A percentile compares a stretch with the other conserved stretches of the same genome.
Conservation (phyloP, 805 yeast species). For the Kodamaea hsintzibuensis region DNA sequence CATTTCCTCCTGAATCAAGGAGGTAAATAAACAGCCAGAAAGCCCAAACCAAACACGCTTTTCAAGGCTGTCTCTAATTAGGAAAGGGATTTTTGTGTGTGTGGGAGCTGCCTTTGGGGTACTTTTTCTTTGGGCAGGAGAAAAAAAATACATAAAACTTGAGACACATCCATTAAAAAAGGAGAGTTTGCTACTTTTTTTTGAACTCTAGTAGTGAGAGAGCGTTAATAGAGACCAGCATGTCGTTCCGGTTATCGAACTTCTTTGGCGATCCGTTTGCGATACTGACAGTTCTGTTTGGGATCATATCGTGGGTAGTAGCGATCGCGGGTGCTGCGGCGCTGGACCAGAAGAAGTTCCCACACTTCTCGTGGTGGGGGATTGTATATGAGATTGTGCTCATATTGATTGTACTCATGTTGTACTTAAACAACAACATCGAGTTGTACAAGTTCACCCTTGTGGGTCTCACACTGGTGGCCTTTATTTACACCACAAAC, state of each 20-base stretch:
- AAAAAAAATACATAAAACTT: background rate
- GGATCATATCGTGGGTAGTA: conserved; percentile 79
- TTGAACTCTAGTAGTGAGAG: background rate
- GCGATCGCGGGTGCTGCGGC: conserved; percentile 83
- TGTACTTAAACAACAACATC: conserved; percentile 61
- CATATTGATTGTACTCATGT: conserved; percentile 48
- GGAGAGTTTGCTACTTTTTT: background rate
- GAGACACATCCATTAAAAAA: background rate
- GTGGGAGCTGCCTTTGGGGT: background rate
- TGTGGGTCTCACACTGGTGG: conserved; percentile 61
- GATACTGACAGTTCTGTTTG: conserved; percentile 73
- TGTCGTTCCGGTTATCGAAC: conserved; percentile 47
- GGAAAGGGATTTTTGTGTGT: background rate
- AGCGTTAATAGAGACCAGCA: conserved; percentile 11
- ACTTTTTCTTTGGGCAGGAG: background rate
- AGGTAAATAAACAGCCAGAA: background rate
- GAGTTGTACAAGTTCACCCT: conserved; percentile 66
- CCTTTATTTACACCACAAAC: conserved; percentile 83
- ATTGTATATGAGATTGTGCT: conserved; percentile 73
- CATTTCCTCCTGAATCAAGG: conserved; percentile 5
- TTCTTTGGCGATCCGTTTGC: conserved; percentile 86
- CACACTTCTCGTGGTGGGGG: conserved; percentile 97
- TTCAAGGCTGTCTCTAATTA: background rate
- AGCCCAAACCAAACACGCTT: background rate
- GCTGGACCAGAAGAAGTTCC: conserved; percentile 46